Conservation (phyloP, 23 red algal species). For the Gracilariopsis chorda region DNA sequence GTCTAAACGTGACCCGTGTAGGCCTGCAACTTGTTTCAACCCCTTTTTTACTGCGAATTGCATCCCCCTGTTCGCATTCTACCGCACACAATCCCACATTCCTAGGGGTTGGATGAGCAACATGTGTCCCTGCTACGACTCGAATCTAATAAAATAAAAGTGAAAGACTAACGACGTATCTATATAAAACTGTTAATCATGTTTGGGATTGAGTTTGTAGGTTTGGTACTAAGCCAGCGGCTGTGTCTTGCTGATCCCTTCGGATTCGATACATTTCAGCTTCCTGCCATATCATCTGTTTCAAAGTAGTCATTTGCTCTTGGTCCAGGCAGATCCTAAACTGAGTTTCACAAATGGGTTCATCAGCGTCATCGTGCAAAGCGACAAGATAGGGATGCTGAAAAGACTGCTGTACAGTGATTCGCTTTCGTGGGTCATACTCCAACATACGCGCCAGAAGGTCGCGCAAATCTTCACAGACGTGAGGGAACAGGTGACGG, state of each 20-base stretch:
- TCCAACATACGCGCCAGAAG: constrained; percentile 80
- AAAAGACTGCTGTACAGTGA: constrained; percentile 80
- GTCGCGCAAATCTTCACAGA: constrained; percentile 46
- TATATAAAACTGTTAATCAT: too few relatives aligned
- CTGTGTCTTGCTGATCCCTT: not conserved
- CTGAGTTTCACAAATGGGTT: constrained; percentile 23
- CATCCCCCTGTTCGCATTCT: too few relatives aligned
- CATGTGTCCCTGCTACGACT: too few relatives aligned
- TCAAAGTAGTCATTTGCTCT: not conserved
- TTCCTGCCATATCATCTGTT: not conserved
- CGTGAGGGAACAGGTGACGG: constrained; percentile 74
- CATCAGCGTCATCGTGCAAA: constrained; percentile 69
- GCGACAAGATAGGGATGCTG: constrained; percentile 80
- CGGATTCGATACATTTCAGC: not conserved
- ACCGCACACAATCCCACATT: too few relatives aligned
- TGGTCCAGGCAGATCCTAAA: constrained; percentile 28
- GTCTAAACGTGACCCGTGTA: too few relatives aligned
- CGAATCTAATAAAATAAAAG: too few relatives aligned
- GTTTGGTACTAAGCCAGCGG: too few relatives aligned
- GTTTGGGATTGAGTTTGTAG: too few relatives aligned
- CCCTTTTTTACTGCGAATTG: too few relatives aligned
- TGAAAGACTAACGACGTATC: too few relatives aligned
- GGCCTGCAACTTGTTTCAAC: too few relatives aligned
- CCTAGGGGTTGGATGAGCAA: too few relatives aligned
- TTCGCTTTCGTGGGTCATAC: constrained; percentile 82